A percentile compares a stretch with the other conserved stretches of the same genome.
These are phyloP conservation scores for Phytopythium litorale DNA, from an alignment of 352 stramenopile species.

Conservation along the genomic window DNA sequence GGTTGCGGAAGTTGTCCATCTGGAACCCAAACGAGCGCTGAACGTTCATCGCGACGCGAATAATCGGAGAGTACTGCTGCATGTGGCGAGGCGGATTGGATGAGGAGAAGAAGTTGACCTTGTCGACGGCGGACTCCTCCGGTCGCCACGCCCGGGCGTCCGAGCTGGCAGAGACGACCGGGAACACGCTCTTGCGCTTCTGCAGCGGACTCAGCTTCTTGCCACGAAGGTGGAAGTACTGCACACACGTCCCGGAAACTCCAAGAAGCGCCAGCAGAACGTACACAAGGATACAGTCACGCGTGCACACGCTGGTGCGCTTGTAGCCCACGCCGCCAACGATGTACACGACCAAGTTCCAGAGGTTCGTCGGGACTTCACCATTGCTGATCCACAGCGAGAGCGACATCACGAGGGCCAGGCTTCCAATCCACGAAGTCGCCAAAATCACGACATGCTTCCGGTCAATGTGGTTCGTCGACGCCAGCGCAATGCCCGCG, in stretches of 20 bases:
- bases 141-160: constrained; percentile 72
- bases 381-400: constrained; percentile 67
- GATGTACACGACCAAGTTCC: constrained; percentile 61
- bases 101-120: constrained; percentile 81
- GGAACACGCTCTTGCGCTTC: constrained; percentile 37
- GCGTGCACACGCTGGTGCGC: constrained; percentile 48
- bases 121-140: constrained; percentile 32
- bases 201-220: constrained; percentile 15
- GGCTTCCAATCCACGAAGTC: constrained; percentile 61
- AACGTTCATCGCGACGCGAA: constrained; percentile 82
- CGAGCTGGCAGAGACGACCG: constrained; percentile 68
- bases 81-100: constrained; percentile 69
- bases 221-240: constrained; percentile 42
- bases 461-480: constrained; percentile 25
- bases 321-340: constrained; percentile 46
- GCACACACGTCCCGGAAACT: constrained; percentile 27
- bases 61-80: constrained; percentile 82
- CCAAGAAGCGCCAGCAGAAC: constrained; percentile 40
- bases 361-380: constrained; percentile 60
- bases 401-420: constrained; percentile 63
- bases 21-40: constrained; percentile 85
- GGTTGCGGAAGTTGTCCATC: constrained; percentile 90
- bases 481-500: constrained; percentile 37
- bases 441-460: constrained; percentile 69
- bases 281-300: constrained; percentile 65